Percentiles rank a stretch among this genome's conserved stretches.
phyloP scores from a whole-genome alignment of 169 alveolate genomes.

The Cryptosporidium canis region DNA sequence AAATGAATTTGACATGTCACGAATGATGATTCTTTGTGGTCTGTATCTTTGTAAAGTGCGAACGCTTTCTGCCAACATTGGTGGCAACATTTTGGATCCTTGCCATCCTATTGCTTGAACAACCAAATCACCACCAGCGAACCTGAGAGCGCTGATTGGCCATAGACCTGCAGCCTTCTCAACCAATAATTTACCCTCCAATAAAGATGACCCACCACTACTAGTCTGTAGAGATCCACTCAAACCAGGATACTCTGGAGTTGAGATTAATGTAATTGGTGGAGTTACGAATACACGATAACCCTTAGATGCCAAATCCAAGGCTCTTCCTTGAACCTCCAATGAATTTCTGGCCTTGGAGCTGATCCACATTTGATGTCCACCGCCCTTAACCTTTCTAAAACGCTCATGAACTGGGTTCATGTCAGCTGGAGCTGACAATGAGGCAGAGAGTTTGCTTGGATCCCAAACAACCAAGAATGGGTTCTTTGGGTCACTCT shows the following conservation, averaged over 20 bases:
- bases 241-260: conserved; percentile 47
- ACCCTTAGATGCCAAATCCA: conserved; percentile 59
- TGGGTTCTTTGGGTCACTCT: conserved; percentile 59
- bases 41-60: conserved; percentile 8
- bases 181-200: conserved; percentile 48
- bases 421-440: conserved; percentile 47
- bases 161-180: conserved; percentile 42
- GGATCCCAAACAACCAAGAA: conserved; percentile 70
- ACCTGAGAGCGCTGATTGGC: conserved; percentile 55
- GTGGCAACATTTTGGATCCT: conserved; percentile 64
- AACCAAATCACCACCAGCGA: conserved; percentile 52
- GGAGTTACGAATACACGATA: conserved; percentile 60
- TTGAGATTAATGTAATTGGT: conserved; percentile 48
- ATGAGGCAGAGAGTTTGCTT: conserved; percentile 51
- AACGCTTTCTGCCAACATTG: conserved; percentile 54
- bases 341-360: conserved; percentile 36
- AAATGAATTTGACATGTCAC: conserved; percentile 1
- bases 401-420: conserved; percentile 60
- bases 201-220: neutral
- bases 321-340: conserved; percentile 69
- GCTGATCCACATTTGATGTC: conserved; percentile 68
- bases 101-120: conserved; percentile 72
- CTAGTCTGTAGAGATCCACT: neutral
- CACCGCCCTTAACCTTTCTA: conserved; percentile 63
- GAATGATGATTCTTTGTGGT: conserved; percentile 63